phyloP scores from a whole-genome alignment of 2,329 filamentous ascomycete species.

The Botrytis porri region DNA sequence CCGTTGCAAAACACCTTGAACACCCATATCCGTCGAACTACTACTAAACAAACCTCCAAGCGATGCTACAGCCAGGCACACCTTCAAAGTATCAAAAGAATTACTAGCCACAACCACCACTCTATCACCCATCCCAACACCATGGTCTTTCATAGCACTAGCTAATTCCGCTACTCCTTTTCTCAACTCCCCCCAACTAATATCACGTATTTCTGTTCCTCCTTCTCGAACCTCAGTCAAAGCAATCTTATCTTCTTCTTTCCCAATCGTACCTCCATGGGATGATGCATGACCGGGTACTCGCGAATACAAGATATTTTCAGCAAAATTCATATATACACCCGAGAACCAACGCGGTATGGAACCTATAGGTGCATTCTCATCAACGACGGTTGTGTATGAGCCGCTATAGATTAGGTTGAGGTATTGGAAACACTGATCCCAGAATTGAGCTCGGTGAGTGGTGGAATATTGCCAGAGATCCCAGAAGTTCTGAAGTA shows the following conservation, averaged over 20 bases:
- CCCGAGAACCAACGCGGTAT: constrained; percentile 78
- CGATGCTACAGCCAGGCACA: constrained; percentile 67
- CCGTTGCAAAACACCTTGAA: constrained; percentile 72
- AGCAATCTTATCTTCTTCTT: constrained; percentile 69
- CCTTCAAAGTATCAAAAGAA: constrained; percentile 68
- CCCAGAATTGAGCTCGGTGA: constrained; percentile 63
- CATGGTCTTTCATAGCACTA: constrained; percentile 63
- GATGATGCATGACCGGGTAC: constrained; percentile 43
- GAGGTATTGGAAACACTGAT: constrained; percentile 57
- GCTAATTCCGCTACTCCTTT: constrained; percentile 56
- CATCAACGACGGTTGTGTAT: constrained; percentile 63
- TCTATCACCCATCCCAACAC: constrained; percentile 68
- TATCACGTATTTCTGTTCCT: constrained; percentile 48
- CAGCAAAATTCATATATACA: constrained; percentile 71
- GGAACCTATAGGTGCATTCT: constrained; percentile 63
- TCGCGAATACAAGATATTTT: constrained; percentile 70
- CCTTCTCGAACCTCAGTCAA: constrained; percentile 72
- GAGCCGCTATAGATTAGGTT: constrained; percentile 62
- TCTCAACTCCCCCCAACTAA: constrained; percentile 68
- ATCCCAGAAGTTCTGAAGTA: constrained; percentile 59
- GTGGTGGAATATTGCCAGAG: constrained; percentile 68
- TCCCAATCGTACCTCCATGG: constrained; percentile 52
- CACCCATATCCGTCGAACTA: constrained; percentile 79
- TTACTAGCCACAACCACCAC: constrained; percentile 75
- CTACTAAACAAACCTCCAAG: constrained; percentile 74